Evolutionary conservation across 2,329 filamentous ascomycete genomes (phyloP).

Genomic region (Penicillium hesseltinei): DNA sequence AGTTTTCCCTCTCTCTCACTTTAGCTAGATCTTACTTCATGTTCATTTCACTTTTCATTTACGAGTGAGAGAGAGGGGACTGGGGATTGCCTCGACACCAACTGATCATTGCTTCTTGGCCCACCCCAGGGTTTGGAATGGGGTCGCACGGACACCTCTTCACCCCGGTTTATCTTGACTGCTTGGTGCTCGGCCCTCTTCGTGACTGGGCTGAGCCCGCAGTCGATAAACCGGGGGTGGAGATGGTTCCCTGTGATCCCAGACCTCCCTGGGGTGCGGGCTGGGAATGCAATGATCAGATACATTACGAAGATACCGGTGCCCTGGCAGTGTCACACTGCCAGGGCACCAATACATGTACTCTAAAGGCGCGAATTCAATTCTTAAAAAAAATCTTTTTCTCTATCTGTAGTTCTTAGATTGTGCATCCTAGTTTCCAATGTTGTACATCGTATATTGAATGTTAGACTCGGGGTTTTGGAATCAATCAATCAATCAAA

Average conservation of each 20-base stretch:
- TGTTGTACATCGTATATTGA: neutral
- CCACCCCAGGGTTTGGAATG: neutral
- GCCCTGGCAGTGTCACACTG: neutral
- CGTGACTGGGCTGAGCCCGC: neutral
- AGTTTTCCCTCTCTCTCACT: slow-evolving; percentile 9
- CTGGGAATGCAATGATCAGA: neutral
- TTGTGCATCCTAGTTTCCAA: neutral
- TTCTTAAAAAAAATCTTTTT: neutral
- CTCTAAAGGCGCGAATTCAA: neutral
- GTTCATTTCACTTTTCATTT: neutral
- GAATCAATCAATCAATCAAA: too few relatives aligned
- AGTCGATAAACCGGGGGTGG: neutral
- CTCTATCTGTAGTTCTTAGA: neutral
- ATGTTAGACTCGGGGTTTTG: neutral
- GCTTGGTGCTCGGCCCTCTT: neutral
- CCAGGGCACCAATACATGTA: slow-evolving; percentile 6
- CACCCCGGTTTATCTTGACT: neutral
- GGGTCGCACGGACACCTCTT: neutral
- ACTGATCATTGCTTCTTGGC: slow-evolving; percentile 2
- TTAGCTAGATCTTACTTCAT: neutral
- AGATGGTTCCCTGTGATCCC: neutral
- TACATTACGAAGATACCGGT: slow-evolving; percentile 4
- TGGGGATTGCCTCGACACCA: neutral
- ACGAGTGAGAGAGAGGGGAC: neutral
- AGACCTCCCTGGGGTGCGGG: neutral